Conservation (phyloP, 1,284 basidiomycete species). For the Salmacisia buchloeana region DNA sequence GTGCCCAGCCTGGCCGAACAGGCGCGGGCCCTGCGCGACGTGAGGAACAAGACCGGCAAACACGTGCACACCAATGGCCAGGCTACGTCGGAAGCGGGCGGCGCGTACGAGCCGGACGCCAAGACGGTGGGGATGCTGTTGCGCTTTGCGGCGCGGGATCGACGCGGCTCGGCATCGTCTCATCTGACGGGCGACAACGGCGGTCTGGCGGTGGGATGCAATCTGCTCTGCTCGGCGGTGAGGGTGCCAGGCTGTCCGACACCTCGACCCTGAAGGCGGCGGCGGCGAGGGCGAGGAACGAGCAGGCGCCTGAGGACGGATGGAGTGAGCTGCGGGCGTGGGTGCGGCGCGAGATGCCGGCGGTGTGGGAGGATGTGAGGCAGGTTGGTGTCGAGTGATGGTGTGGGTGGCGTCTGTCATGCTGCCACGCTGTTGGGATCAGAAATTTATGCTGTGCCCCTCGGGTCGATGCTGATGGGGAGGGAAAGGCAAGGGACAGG, state of each 20-base stretch:
- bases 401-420: no score
- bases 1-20: background rate
- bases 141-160: background rate
- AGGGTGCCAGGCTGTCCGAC: no score
- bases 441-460: no score
- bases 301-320: background rate
- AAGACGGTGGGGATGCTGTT: conserved; percentile 3
- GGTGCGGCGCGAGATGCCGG: background rate
- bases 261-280: background rate
- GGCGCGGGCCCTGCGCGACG: background rate
- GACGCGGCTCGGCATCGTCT: background rate
- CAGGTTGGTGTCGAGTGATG: no score
- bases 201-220: background rate
- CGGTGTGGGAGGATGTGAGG: background rate
- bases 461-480: no score
- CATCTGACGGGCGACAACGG: background rate
- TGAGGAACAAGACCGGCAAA: background rate
- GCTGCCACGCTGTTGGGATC: no score
- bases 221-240: no score
- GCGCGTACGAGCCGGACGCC: background rate
- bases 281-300: background rate
- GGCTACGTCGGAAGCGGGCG: background rate
- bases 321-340: background rate
- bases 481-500: no score
- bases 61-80: no score